Base-by-base conservation (phyloP, 2,329 filamentous ascomycete species). In the Calonectria pteridis region DNA sequence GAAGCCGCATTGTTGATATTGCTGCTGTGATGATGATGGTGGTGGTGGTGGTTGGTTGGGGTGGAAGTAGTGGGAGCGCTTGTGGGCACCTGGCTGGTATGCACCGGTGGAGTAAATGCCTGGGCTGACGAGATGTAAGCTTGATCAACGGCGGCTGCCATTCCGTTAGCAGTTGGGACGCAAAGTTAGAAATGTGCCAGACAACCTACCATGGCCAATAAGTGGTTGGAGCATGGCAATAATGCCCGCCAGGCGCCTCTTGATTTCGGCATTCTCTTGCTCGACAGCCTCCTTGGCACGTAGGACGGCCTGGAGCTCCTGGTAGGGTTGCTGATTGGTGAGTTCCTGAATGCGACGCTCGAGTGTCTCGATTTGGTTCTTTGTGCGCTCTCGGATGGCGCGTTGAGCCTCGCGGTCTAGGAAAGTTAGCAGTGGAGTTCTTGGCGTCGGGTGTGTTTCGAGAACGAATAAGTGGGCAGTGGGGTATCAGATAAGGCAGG, bases 401-500 rank as follows among this genome's bases (percentile, higher is more conserved):
- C 95, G 91, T 83, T 98, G 95, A 35, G 95, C 95, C 84, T 97
- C 94, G 72, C 95, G 92, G 83, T 97, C 95, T 90, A 91, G 20
- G 49, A 33, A 55, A 71, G 70, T 75, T 71, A 77, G 78, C 77
- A 58, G 76, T 53, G 49, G 29, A 62, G 69, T 55, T 70, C 29
- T 66, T 59, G 37, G 62, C 26, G 29, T 23, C n/a, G 20, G 51
- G 46, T 14, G 23, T 33, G 43, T 58, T 33, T 62, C n/a, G 75
- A 74, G 50, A 20, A 33, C 23, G 31, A 67, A 51, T 43, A 58
- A 55, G 66, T 55, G 49, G 66, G 66, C 29, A 55, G 31, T 14
- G 59, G 37, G 37, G 59, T 64, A 49, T 49, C 40, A 63, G 49
- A 65, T 50, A 35, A 50, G 49, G 62, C 29, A 71, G 49, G 23